Base-by-base conservation (phyloP, 2,329 filamentous ascomycete species). In the Fusarium transvaalense region DNA sequence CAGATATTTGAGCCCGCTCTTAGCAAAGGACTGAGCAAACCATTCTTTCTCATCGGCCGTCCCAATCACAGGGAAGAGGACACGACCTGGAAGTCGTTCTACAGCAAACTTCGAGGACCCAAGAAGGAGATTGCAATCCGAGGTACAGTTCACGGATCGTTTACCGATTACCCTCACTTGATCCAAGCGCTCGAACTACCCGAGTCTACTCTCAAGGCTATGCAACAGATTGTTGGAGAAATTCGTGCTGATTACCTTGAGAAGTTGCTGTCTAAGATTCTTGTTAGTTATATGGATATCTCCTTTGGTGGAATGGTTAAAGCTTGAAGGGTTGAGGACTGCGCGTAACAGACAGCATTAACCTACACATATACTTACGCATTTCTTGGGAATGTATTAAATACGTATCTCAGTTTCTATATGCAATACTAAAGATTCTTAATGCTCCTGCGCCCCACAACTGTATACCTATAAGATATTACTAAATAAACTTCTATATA, bases 21-120 rank as follows among this genome's bases (percentile, higher is more conserved):
- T 6, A 61, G 67, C 21, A 57, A 58, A 3, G 78, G 77, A 0
- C 64, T 79, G 1, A 42, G 68, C 5, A 69, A 70, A 29, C 77
- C 78, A 0, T 79, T 81, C 47, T 50, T 77, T 1, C 65, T 77
- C 0, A 67, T 79, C 6, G 78, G 79, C 0, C 72, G 76, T 6
- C 69, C 71, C 1, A 62, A 64, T 4, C 79, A 80, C 39, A 38
- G 55, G 8, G 35, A 60, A 7, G 69, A 78, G 12, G 78, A 81
- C 21, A 50, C 61, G 0, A 78, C 79, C 0, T 81, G 78, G 80
- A 53, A 69, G 23, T 53, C 61, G 10, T 76, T 79, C 58, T 79
- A 70, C 55, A 54, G 71, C 0, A 67, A 61, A 13, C 72, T 79
- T 4, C 64, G 62, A 4, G 77, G 74, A 0, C 52, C 68, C 23